These are phyloP conservation scores for Helicocarpus griseus DNA, from an alignment of 2,329 filamentous ascomycete genomes.

Conservation along the genomic window DNA sequence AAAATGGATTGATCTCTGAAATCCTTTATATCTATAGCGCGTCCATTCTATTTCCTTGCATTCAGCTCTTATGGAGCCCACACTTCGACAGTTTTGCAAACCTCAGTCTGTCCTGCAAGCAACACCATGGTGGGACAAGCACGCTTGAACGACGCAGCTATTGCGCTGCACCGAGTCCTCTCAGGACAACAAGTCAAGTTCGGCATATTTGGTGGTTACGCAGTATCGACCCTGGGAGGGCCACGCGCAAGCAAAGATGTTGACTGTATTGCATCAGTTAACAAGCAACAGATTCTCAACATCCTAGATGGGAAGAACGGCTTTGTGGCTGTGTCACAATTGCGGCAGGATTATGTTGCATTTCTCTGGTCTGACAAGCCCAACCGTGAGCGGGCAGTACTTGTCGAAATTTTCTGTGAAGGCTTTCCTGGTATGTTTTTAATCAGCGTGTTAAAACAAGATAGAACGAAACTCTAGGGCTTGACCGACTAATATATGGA, in stretches of 20 bases:
- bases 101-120: no score
- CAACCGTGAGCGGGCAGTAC: slow-evolving; percentile 8
- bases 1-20: no score
- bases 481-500: background rate
- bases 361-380: slow-evolving; percentile 14
- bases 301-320: slow-evolving; percentile 11
- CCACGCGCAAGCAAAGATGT: slow-evolving; percentile 13
- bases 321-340: slow-evolving; percentile 9
- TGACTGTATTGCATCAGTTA: slow-evolving; percentile 12
- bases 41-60: no score
- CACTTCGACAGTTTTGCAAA: no score
- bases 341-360: slow-evolving; percentile 12
- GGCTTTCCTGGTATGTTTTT: slow-evolving; percentile 8
- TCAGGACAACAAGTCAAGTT: slow-evolving; percentile 5
- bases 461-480: no score
- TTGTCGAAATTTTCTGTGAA: slow-evolving; percentile 12
- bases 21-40: no score
- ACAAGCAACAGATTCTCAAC: slow-evolving; percentile 11
- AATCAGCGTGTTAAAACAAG: no score
- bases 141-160: slow-evolving; percentile 12
- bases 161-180: slow-evolving; percentile 12
- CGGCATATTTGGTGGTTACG: slow-evolving; percentile 15
- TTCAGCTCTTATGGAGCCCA: no score
- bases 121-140: no score
- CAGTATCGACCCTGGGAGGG: slow-evolving; percentile 9